phyloP scores from a whole-genome alignment of 2,329 filamentous ascomycete species.

The Fusarium xylarioides region DNA sequence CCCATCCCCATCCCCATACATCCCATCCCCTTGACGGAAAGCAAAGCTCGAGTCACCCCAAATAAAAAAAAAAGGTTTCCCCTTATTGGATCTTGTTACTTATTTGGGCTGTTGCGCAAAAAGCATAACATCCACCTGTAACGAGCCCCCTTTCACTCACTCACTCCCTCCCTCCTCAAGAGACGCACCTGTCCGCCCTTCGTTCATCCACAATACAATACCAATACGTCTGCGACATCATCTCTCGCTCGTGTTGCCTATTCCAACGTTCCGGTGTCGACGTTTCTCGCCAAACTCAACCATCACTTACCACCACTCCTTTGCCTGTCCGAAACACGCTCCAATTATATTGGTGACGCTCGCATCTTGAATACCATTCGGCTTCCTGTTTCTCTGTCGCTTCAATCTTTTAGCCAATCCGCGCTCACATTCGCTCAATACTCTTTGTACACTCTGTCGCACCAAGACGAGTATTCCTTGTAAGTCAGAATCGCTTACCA shows the following conservation, averaged over 20 bases:
- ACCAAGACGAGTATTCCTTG: conserved; percentile 44
- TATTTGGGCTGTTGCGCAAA: conserved; percentile 32
- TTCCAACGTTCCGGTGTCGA: conserved; percentile 48
- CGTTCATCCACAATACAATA: conserved; percentile 23
- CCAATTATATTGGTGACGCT: conserved; percentile 50
- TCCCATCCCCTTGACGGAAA: conserved; percentile 32
- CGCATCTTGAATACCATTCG: conserved; percentile 46
- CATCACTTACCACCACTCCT: conserved; percentile 38
- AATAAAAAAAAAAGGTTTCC: conserved; percentile 31
- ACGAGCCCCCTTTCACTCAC: conserved; percentile 32
- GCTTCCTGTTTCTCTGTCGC: conserved; percentile 38
- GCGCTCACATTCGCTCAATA: conserved; percentile 31
- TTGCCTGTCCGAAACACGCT: conserved; percentile 42
- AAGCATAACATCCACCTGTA: conserved; percentile 26
- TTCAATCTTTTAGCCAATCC: conserved; percentile 31
- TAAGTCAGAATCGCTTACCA: conserved; percentile 49
- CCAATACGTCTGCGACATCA: conserved; percentile 42
- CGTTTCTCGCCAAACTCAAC: conserved; percentile 41
- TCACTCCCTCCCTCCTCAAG: conserved; percentile 7
- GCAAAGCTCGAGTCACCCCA: conserved; percentile 31
- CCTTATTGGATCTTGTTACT: conserved; percentile 28
- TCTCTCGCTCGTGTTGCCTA: conserved; percentile 47
- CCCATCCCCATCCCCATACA: neutral
- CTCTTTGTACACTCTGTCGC: conserved; percentile 37
- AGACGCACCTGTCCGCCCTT: conserved; percentile 38